phyloP scores from a whole-genome alignment of 148 eudicot species.

The Beta vulgaris region DNA sequence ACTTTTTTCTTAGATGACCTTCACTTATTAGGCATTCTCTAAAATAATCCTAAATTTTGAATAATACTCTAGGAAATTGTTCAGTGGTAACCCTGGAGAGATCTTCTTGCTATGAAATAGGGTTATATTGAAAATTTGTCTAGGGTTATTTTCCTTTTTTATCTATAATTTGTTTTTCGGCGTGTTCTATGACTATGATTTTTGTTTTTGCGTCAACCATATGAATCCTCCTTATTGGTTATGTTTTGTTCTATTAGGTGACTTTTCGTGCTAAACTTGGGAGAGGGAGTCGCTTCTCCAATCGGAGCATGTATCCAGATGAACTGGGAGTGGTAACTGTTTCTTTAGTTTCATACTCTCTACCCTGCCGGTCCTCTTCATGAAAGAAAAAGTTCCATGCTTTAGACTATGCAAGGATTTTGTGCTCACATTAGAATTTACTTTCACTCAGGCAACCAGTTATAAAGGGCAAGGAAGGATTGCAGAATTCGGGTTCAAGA shows the following conservation, averaged over 20 bases:
- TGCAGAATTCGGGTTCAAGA: constrained; percentile 80
- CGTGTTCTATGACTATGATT: neutral
- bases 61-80: no score
- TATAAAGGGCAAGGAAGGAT: constrained; percentile 95
- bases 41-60: no score
- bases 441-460: constrained; percentile 59
- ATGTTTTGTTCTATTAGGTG: constrained; percentile 45
- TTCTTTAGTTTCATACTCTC: constrained; percentile 4
- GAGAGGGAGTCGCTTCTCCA: constrained; percentile 64
- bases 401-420: neutral
- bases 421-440: neutral
- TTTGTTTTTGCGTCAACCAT: neutral
- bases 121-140: no score
- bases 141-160: no score
- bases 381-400: neutral
- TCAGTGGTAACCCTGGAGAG: no score
- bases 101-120: no score
- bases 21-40: no score
- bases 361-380: neutral
- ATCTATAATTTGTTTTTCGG: neutral
- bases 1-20: no score
- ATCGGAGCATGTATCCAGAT: constrained; percentile 80
- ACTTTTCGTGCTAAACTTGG: constrained; percentile 94
- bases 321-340: constrained; percentile 88
- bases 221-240: neutral